Base-by-base conservation (phyloP, 495 filamentous ascomycete genomes). In the Stereocaulon alpinum region DNA sequence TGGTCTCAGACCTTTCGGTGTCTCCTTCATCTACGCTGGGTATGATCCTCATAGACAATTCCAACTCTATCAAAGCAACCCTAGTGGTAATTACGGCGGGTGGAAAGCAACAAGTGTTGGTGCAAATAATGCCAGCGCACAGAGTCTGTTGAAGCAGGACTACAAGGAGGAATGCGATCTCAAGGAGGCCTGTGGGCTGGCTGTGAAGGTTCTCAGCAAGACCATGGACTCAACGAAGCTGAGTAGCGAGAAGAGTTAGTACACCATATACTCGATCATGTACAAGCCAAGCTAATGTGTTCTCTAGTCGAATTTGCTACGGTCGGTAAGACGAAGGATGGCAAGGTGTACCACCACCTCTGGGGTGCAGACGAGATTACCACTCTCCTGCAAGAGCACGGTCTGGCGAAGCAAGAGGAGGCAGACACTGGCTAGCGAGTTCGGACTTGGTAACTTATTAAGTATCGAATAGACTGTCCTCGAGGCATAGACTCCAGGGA, bases 181-280 rank as follows among this genome's bases (percentile, higher is more conserved):
- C 70, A 89, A 95, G 79, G 92, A 97, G 78, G 93, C 93, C 7
- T 97, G 93, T 75, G 91, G 84, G 43, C 85, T 96, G 82, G 93
- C 93, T 22, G 91, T 99, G 66, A 99, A 99, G 82, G 93, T 97
- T 56, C 75, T 99, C 63, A 96, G 92, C 81, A 99, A 99, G 84
- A 99, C 93, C 4, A 99, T 99, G 94, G 93, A 99, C 73, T 92
- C 89, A 44, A 96, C 93, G 6, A 97, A 95, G 79, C 73, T 99
- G 67, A 95, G 89, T 79, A 96, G 91, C 68, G 91, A 97, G 78
- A 99, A 99, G 81, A 96, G 91, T 95, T 76, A 73, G 83, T 77
- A 17, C 29, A 30, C 20, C 5, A 32, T 15, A n/a, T 18, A 9
- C 15, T 22, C 34, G 11, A 40, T 7, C 30, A 37, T 12, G 6